These are phyloP conservation scores for Cichorium intybus DNA, from an alignment of 140 eudicot genomes.

Conservation along the genomic window DNA sequence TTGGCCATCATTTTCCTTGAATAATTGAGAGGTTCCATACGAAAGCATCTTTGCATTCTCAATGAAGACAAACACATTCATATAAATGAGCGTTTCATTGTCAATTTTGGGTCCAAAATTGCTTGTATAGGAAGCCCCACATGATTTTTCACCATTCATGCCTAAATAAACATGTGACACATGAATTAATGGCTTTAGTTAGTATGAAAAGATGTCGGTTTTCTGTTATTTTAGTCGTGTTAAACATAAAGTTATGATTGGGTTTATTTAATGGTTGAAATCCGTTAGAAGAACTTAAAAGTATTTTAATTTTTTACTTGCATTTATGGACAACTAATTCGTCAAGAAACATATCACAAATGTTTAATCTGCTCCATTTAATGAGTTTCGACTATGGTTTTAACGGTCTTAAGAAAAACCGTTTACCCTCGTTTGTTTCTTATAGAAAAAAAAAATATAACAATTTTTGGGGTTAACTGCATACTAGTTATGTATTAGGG, in stretches of 20 bases:
- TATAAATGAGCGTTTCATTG: slow-evolving; percentile 13
- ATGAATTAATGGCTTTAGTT: slow-evolving; percentile 5
- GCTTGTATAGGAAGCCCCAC: slow-evolving; percentile 15
- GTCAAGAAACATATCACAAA: not conserved
- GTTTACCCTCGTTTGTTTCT: no score
- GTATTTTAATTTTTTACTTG: not conserved
- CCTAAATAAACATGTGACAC: slow-evolving; percentile 28
- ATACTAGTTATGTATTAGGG: no score
- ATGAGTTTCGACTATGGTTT: no score
- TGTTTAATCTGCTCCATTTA: not conserved
- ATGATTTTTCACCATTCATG: slow-evolving; percentile 7
- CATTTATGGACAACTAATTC: not conserved
- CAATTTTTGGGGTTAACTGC: no score
- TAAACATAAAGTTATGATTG: not conserved
- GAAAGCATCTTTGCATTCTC: slow-evolving; percentile 16
- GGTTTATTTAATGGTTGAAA: not conserved
- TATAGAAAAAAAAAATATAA: no score
- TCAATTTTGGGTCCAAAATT: slow-evolving; percentile 19
- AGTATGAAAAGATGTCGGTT: not conserved
- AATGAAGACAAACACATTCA: slow-evolving; percentile 21
- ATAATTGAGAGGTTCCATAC: slow-evolving; percentile 10
- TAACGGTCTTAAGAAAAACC: no score
- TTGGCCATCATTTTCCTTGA: slow-evolving; percentile 8
- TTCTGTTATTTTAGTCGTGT: not conserved
- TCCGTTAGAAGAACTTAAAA: not conserved